Evolutionary conservation across 2,329 filamentous ascomycete genomes (phyloP), one percentile per base, ranked within the genome.

Genomic region (Fusarium poae): DNA sequence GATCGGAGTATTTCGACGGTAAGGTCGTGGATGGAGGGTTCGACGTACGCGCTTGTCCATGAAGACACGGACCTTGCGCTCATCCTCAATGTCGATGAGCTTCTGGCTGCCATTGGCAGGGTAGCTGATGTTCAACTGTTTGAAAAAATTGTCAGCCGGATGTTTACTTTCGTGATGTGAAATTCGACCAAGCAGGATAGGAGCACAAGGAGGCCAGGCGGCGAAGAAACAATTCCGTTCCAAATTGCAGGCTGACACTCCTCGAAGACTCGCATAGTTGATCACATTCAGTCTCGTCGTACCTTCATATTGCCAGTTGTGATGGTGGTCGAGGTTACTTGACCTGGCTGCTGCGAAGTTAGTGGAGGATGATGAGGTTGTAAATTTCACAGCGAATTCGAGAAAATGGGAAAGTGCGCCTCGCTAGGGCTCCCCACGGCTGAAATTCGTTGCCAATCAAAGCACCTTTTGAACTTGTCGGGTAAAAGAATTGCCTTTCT

Each of bases 81-180:
- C 97, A 92, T 99, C 97, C 82, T 99, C 96, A 79, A 99, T 87
- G 78, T 99, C 97, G 87, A 99, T 91, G 83, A 99, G 89, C 90
- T 99, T 99, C 86, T 99, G 96, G 82, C 94, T 96, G 91, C 96
- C 96, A 87, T 98, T 98, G 91, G 95, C 93, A 86, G 96, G 96
- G 91, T 94, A 97, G 78, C 84, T 87, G 79, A 89, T 87, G 86
- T 89, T 89, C 84, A 89, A 83, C 86, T 87, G 67, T 64, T 72
- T 29, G n/a, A 48, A 23, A 21, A 43, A 46, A 39, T 44, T 34
- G 76, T 83, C 70, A 83, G 81, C 75, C 34, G 63, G 57, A 56
- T 66, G 30, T 70, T 55, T 61, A 44, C 54, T 60, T 64, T 37
- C 16, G 16, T 37, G 30, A 57, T 45, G 13, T 37, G 30, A 57